A percentile compares a stretch with the other conserved stretches of the same genome.
These are phyloP conservation scores for Globisporangium splendens DNA, from an alignment of 352 stramenopile species.

Conservation along the genomic window DNA sequence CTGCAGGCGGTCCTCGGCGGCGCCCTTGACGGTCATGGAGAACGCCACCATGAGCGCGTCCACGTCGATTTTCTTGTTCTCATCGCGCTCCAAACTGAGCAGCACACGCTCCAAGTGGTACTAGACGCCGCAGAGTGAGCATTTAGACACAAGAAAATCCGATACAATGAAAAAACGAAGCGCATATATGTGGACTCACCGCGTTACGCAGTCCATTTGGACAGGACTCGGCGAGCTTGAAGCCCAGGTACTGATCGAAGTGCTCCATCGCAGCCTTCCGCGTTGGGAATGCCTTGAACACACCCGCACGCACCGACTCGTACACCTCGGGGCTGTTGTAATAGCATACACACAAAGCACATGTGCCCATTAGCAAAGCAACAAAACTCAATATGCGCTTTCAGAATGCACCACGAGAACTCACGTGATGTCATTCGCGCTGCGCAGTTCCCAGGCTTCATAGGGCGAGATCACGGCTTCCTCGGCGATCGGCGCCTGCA, in stretches of 20 bases:
- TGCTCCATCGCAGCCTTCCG: conserved; percentile 66
- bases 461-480: conserved; percentile 76
- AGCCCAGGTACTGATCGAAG: conserved; percentile 77
- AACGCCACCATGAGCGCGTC: conserved; percentile 78
- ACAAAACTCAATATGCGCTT: not conserved
- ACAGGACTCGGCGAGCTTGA: conserved; percentile 57
- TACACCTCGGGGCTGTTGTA: conserved; percentile 43
- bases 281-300: conserved; percentile 52
- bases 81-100: conserved; percentile 56
- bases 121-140: conserved; percentile 11
- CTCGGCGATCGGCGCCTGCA: conserved; percentile 74
- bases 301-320: conserved; percentile 41
- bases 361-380: not conserved
- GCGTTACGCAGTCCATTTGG: conserved; percentile 61
- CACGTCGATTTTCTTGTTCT: conserved; percentile 53
- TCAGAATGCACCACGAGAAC: conserved; percentile 5
- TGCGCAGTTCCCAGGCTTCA: conserved; percentile 82
- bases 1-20: conserved; percentile 60
- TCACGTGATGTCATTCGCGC: conserved; percentile 78
- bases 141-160: too few species aligned
- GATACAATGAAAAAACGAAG: too few species aligned
- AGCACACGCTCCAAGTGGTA: conserved; percentile 79
- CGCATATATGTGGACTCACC: conserved; percentile 24
- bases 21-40: conserved; percentile 78
- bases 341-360: not conserved